These are phyloP conservation scores for Aquilaria agallochum DNA, from an alignment of 441 rosid genomes.

Conservation along the genomic window DNA sequence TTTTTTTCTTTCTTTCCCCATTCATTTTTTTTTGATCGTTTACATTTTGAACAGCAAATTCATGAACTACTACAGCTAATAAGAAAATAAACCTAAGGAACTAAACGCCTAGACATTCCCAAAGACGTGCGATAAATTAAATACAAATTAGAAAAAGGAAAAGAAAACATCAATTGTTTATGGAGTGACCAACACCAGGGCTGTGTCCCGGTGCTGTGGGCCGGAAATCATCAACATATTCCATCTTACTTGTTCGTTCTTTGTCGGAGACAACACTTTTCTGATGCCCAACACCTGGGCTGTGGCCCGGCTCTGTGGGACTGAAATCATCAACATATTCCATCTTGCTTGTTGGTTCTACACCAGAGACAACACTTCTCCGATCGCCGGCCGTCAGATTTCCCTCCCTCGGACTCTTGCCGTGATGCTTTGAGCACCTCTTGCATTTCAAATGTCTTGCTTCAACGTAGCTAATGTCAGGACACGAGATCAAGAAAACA, in stretches of 20 bases:
- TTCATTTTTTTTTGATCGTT: too few relatives aligned
- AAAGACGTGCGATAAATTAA: too few relatives aligned
- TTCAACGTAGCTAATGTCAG: constrained; percentile 26
- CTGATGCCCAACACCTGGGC: constrained; percentile 68
- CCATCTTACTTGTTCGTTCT: constrained; percentile 28
- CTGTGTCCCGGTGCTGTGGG: constrained; percentile 75
- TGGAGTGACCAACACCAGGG: constrained; percentile 73
- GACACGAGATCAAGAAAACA: constrained; percentile 26
- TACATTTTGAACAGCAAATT: too few relatives aligned
- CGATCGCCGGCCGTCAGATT: background rate
- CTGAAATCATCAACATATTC: constrained; percentile 41
- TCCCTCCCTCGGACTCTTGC: background rate
- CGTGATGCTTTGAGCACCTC: constrained; percentile 18
- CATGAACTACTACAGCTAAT: too few relatives aligned
- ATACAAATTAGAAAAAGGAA: background rate
- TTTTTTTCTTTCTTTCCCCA: too few relatives aligned
- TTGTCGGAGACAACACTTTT: constrained; percentile 7
- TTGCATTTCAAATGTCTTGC: constrained; percentile 39
- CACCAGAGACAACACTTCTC: constrained; percentile 3
- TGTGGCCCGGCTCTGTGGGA: constrained; percentile 69
- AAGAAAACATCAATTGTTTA: constrained; percentile 25
- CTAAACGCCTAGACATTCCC: too few relatives aligned
- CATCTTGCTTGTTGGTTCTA: constrained; percentile 26
- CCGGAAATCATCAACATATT: constrained; percentile 38
- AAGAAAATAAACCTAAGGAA: too few relatives aligned